Percentiles rank a stretch among this genome's conserved stretches.
These are phyloP conservation scores for Cryptosporidium viatorum DNA, from an alignment of 169 alveolate species.

Conservation along the genomic window DNA sequence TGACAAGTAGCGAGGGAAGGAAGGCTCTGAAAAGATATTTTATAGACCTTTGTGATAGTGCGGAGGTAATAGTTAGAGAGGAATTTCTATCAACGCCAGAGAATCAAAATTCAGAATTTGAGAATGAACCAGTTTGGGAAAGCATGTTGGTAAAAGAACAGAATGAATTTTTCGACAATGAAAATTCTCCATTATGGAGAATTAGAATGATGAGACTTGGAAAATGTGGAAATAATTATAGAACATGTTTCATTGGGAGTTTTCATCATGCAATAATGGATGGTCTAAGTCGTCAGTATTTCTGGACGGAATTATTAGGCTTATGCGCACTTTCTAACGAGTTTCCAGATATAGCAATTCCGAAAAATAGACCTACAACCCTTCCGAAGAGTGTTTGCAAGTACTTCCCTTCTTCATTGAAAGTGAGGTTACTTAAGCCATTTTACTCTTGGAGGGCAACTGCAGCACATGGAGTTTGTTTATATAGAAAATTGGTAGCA, in stretches of 20 bases:
- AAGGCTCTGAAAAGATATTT: conserved; percentile 33
- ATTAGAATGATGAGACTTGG: conserved; percentile 56
- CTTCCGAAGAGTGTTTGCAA: conserved; percentile 68
- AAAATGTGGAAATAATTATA: conserved; percentile 10
- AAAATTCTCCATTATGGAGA: conserved; percentile 70
- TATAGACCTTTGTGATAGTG: conserved; percentile 45
- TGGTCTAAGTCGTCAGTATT: conserved; percentile 79
- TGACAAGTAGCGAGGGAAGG: conserved; percentile 26
- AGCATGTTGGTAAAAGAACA: conserved; percentile 38
- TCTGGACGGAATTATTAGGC: conserved; percentile 78
- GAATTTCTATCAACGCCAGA: neutral
- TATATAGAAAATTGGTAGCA: conserved; percentile 67
- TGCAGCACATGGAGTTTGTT: conserved; percentile 71
- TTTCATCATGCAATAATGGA: conserved; percentile 81
- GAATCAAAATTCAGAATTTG: neutral
- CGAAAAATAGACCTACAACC: conserved; percentile 33
- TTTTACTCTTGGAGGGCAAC: conserved; percentile 76
- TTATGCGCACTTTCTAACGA: conserved; percentile 55
- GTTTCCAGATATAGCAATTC: conserved; percentile 51
- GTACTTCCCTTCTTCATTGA: conserved; percentile 64
- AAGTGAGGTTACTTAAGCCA: conserved; percentile 47
- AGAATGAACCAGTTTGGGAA: conserved; percentile 66
- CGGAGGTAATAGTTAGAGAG: conserved; percentile 46
- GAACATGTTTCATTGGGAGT: conserved; percentile 78
- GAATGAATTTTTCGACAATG: conserved; percentile 58